Evolutionary conservation across 2,329 filamentous ascomycete genomes (phyloP).

Genomic region (Colletotrichum orchidophilum): DNA sequence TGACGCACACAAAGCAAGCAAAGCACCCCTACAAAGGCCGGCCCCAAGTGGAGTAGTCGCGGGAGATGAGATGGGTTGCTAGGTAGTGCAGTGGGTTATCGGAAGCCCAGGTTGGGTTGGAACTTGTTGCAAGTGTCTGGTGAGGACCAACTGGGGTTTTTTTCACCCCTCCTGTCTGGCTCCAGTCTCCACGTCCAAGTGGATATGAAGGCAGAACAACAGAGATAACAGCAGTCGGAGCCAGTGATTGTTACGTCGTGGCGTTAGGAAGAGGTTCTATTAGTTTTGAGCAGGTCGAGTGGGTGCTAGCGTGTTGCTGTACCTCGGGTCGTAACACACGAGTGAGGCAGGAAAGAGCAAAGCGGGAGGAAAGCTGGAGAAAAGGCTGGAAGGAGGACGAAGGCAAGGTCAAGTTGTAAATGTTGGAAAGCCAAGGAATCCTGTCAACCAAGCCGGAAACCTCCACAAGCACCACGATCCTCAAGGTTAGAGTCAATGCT

Average conservation of each 20-base stretch:
- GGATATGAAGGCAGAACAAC: conserved; percentile 12
- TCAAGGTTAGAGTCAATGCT: not conserved
- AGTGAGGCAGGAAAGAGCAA: not conserved
- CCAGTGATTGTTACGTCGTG: conserved; percentile 17
- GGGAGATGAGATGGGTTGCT: conserved; percentile 32
- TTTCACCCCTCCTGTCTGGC: not conserved
- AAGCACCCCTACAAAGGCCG: conserved; percentile 9
- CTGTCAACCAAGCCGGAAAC: not conserved
- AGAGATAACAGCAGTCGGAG: conserved; percentile 24
- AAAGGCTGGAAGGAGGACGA: not conserved
- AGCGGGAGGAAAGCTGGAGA: not conserved
- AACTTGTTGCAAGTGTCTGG: conserved; percentile 20
- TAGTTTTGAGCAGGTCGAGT: not conserved
- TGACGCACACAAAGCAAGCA: not conserved
- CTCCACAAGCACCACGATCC: not conserved
- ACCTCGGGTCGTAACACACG: not conserved
- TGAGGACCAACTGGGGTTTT: conserved; percentile 22
- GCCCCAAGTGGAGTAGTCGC: conserved; percentile 27
- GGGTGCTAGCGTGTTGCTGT: not conserved
- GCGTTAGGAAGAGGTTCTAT: conserved; percentile 1
- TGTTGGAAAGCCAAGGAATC: conserved; percentile 18
- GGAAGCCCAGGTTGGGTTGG: conserved; percentile 15
- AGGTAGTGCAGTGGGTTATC: conserved; percentile 26
- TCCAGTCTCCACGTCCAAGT: conserved; percentile 21
- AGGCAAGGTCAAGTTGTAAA: not conserved